Conservation (phyloP, 1,284 basidiomycete genomes). For the Chalciporus sp. region DNA sequence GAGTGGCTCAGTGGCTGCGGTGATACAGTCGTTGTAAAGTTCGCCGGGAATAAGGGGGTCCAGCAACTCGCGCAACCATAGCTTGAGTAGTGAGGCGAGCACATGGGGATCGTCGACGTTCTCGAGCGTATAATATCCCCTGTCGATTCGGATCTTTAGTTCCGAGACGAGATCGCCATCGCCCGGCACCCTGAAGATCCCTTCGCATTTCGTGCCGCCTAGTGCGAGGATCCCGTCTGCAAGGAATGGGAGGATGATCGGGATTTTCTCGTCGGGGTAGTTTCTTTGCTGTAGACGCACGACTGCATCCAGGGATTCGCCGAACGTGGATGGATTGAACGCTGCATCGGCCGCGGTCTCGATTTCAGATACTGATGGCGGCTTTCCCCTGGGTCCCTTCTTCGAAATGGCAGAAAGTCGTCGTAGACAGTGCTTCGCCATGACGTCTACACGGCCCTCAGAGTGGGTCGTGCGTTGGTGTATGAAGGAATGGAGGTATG, state of each 20-base stretch:
- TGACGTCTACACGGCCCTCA: conserved; percentile 80
- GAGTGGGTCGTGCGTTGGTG: conserved; percentile 64
- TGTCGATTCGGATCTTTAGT: conserved; percentile 85
- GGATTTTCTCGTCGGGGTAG: conserved; percentile 82
- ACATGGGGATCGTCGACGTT: conserved; percentile 88
- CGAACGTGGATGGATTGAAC: conserved; percentile 92
- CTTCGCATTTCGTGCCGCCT: conserved; percentile 81
- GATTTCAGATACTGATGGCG: conserved; percentile 80
- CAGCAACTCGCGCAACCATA: conserved; percentile 89
- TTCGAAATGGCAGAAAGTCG: conserved; percentile 72
- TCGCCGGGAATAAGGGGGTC: conserved; percentile 87
- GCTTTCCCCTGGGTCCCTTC: conserved; percentile 83
- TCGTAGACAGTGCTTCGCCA: conserved; percentile 85
- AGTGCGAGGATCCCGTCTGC: conserved; percentile 87
- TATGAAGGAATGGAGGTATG: conserved; percentile 79
- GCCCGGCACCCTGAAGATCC: conserved; percentile 90
- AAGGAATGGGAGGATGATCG: conserved; percentile 90
- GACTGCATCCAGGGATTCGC: conserved; percentile 82
- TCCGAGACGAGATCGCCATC: conserved; percentile 85
- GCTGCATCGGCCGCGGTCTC: conserved; percentile 90
- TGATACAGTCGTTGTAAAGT: conserved; percentile 85
- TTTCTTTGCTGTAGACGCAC: conserved; percentile 82
- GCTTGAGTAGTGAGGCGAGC: conserved; percentile 84
- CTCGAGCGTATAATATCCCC: conserved; percentile 87
- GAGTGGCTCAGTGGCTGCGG: conserved; percentile 63